These are phyloP conservation scores for Larix sibirica DNA, from an alignment of 83 land plant species.

Conservation along the genomic window DNA sequence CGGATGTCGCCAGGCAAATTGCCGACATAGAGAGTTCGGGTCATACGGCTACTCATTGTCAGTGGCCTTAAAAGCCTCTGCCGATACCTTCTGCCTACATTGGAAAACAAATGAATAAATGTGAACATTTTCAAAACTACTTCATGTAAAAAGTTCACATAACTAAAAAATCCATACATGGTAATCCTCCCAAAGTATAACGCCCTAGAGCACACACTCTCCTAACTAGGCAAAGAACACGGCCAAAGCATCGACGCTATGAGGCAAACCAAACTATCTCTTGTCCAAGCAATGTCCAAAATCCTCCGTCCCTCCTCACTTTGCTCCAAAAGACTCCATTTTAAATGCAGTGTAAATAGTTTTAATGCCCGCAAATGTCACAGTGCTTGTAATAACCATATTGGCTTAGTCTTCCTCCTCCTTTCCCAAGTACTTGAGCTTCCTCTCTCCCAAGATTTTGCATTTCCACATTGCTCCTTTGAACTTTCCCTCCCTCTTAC, in stretches of 20 bases:
- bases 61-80: background rate
- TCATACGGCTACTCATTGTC: slow-evolving; percentile 73
- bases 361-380: slow-evolving; percentile 6
- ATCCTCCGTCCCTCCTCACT: slow-evolving; percentile 56
- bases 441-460: slow-evolving; percentile 38
- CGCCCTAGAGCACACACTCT: background rate
- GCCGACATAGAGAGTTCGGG: slow-evolving; percentile 90
- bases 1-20: slow-evolving; percentile 85
- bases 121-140: background rate
- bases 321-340: slow-evolving; percentile 48
- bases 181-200: background rate
- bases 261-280: slow-evolving; percentile 71
- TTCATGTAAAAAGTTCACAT: background rate
- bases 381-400: slow-evolving; percentile 20
- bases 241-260: slow-evolving; percentile 24
- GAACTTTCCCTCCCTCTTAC: slow-evolving; percentile 57
- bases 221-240: slow-evolving; percentile 11
- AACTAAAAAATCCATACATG: background rate
- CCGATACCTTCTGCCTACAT: background rate
- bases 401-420: slow-evolving; percentile 43
- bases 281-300: slow-evolving; percentile 55
- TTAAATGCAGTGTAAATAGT: slow-evolving; percentile 2
- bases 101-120: background rate
- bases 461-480: slow-evolving; percentile 34
- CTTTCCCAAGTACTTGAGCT: slow-evolving; percentile 29